Evolutionary conservation across 2,329 filamentous ascomycete species (phyloP), one percentile per base, ranked within the genome.

Genomic region (Microascus cirrosus): DNA sequence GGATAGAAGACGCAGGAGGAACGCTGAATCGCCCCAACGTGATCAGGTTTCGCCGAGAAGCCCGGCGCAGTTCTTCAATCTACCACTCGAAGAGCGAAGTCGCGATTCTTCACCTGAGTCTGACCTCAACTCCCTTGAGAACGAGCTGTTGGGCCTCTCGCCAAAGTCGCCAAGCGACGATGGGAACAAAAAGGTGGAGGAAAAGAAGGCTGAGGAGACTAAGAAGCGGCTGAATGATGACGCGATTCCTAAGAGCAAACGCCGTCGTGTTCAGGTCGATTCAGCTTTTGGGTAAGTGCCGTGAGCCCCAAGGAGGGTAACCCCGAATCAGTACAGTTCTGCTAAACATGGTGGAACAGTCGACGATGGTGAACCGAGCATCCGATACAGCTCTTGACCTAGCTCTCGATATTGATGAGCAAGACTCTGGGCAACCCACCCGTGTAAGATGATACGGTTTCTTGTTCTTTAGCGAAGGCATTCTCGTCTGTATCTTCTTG

Each of bases 51-150:
- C 56, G 6, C 24, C 60, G 12, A 28, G 42, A 2, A 53, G 48
- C n/a, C 54, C 55, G 18, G 15, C 57, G 10, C n/a, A 22, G 15
- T 20, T 28, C 7, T 59, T 45, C 13, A 42, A 51, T 1, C 51
- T 53, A 20, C 34, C n/a, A 13, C 42, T 52, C 18, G 54, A 53
- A 18, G 58, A 58, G 22, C 56, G 56, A 10, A 39, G 35, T 10
- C 13, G 59, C 34, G 18, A 54, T 11, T 3, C 32, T 51, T n/a
- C 59, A 55, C 22, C 57, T 45, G 59, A 59, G 1, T 73, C 71
- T 11, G 71, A 71, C 8, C 61, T 73, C 50, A 70, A 71, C 58
- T 73, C 69, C 7, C 60, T 73, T 11, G 71, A 73, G 60, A 71
- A 71, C 2, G 71, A 73, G 57, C 66, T 73, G 1, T 61, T 73